phyloP scores from a whole-genome alignment of 2,329 filamentous ascomycete species.

The Fusarium sp. region DNA sequence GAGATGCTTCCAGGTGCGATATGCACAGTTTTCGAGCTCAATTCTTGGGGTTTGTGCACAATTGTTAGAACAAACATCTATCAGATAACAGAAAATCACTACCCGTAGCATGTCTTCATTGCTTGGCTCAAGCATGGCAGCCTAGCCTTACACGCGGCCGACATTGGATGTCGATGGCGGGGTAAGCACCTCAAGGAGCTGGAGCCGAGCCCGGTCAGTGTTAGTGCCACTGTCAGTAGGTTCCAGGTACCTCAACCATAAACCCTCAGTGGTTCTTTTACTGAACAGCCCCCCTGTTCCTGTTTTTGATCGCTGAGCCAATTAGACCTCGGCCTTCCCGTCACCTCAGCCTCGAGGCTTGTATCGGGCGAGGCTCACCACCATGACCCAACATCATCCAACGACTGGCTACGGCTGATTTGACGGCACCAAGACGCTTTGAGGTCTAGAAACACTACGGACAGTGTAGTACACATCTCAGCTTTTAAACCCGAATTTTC shows the following conservation, averaged over 20 bases:
- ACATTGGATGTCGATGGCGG: slow-evolving; percentile 31
- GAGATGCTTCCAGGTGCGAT: slow-evolving; percentile 9
- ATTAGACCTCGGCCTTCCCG: slow-evolving; percentile 13
- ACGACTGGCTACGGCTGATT: slow-evolving; percentile 29
- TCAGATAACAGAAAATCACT: background rate
- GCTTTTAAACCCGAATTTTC: background rate
- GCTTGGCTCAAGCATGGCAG: slow-evolving; percentile 5
- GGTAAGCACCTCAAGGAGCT: slow-evolving; percentile 21
- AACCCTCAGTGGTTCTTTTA: slow-evolving; percentile 18
- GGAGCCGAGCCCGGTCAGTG: background rate
- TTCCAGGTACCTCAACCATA: background rate
- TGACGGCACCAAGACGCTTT: slow-evolving; percentile 12
- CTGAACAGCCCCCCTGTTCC: slow-evolving; percentile 11
- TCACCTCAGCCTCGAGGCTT: slow-evolving; percentile 40
- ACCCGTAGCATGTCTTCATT: background rate
- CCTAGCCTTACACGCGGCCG: slow-evolving; percentile 29
- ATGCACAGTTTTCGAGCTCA: background rate
- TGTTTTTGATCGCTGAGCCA: slow-evolving; percentile 11
- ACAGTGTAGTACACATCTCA: background rate
- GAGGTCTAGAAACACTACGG: background rate
- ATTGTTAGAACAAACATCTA: background rate
- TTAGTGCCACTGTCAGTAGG: too few species aligned
- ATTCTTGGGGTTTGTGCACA: background rate
- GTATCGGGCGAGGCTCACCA: slow-evolving; percentile 41
- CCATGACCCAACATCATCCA: slow-evolving; percentile 40